Evolutionary conservation across 306 rosid genomes (phyloP).

Genomic region (Dryas octopetala): DNA sequence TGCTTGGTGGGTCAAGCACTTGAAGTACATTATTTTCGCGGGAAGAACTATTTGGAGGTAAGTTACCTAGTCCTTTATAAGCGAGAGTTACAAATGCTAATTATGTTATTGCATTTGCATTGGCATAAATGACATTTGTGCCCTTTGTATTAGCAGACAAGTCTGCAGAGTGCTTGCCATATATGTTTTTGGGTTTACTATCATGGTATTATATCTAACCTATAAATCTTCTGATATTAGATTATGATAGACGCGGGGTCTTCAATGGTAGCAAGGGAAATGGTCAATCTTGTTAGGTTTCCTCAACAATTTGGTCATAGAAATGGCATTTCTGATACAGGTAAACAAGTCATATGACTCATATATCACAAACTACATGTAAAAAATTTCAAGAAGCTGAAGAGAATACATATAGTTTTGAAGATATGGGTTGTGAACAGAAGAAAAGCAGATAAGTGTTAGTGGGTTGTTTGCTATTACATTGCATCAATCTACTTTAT

Average conservation of each 20-base stretch:
- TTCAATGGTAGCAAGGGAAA: conserved; percentile 83
- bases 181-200: too few relatives aligned
- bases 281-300: conserved; percentile 83
- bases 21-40: conserved; percentile 57
- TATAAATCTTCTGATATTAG: conserved; percentile 35
- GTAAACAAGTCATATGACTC: conserved; percentile 27
- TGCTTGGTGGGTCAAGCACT: conserved; percentile 79
- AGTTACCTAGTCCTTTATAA: conserved; percentile 6
- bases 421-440: neutral
- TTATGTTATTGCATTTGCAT: neutral
- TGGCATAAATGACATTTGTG: too few relatives aligned
- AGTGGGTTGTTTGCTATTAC: too few relatives aligned
- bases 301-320: conserved; percentile 83
- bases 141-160: too few relatives aligned
- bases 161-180: too few relatives aligned
- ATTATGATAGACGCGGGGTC: conserved; percentile 69
- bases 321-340: conserved; percentile 93
- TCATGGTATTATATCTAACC: conserved; percentile 22
- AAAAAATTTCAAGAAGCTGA: neutral
- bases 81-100: neutral
- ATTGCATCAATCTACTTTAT: too few relatives aligned
- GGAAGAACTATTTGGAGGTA: conserved; percentile 88
- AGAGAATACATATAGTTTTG: neutral
- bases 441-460: too few relatives aligned
- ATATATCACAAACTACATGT: too few relatives aligned